Evolutionary conservation across 495 filamentous ascomycete genomes (phyloP), one percentile per base, ranked within the genome.

Genomic region (Annulohypoxylon moriforme): DNA sequence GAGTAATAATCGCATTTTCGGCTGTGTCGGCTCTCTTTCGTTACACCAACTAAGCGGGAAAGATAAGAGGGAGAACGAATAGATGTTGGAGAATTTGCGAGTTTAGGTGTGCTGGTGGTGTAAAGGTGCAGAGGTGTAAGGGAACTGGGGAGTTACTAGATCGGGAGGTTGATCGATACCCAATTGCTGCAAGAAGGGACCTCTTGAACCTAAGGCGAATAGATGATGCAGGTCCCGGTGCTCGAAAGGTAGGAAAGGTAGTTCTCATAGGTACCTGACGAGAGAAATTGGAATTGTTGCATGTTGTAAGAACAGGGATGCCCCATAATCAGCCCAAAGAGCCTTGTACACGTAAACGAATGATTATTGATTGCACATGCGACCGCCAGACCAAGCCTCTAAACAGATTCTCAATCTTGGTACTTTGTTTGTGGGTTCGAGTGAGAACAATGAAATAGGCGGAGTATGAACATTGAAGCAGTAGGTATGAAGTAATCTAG

Each of bases 161-260:
- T 72, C 25, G 20, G 64, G 50, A 67, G 16, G 64, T 46, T 53
- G 64, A 67, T 67, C 58, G 14, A 49, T 63, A 53, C 52, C 29
- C 64, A 10, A 27, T 49, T 58, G 36, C 69, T 72, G 69, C 69
- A 68, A 68, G 60, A 72, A 72, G 69, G 69, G 69, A 72, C 55
- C 29, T 55, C 40, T 18, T 59, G 22, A 20, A 13, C 20, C 20
- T 47, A 46, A 42, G 50, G 61, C 56, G 20, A 58, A 66, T 40
- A 38, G 33, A 60, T 64, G 64, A 68, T 72, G 64, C 64, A 72
- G 59, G 69, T 72, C 64, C 60, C 59, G 64, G 25, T 38, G 24
- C 33, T 25, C 24, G 18, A 40, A 58, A 49, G 24, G 47, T 29
- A 52, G n/a, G 18, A 40, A 58, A 49, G 24, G 47, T 29, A 52